Evolutionary conservation across 345 rosid species (phyloP), one percentile per base, ranked within the genome.

Genomic region (Gossypium mustelinum): DNA sequence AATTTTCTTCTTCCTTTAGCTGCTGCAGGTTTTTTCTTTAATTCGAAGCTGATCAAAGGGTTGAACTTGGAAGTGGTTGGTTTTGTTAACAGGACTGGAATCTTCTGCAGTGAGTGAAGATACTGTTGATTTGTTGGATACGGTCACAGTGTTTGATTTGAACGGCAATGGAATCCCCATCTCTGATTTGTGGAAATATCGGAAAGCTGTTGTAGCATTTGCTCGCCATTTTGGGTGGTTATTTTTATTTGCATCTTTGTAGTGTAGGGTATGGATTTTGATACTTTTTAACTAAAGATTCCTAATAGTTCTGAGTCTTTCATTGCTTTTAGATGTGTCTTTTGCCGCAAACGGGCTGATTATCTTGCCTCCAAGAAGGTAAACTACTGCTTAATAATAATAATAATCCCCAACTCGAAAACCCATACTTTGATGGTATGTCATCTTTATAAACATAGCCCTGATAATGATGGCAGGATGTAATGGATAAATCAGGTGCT

Each of bases 201-300:
- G 97, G 75, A 94, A 85, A 77, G 90, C 94, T 0, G 92, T 91
- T 67, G 86, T 94, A 45, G 97, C 97, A 2, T 92, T 92, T 79
- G 95, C 97, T 76, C 97, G 97, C 80, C 98, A 92, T 81, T 94
- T 94, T 69, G 97, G 97, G 97, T 90, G 74, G 80, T 81, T 59
- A 9, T 45, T 11, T 25, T 56, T 0, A 59, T 54, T 39, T 63
- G 68, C 47, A 65, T 56, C 64, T 72, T 29, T 72, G 58, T 34
- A 34, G 68, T 18, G 17, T 60, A 34, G 70, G n/a, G 41, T 34
- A 34, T 34, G 41, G 41, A 34, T 34, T 34, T 45, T 13, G 16
- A 25, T 11, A 9, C 11, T 29, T 34, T 22, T 64, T 17, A 71
- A 20, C 52, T 62, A 11, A 24, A 3, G 13, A 41, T 39, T 41